Percentiles rank a stretch among this genome's conserved stretches.
phyloP scores from a whole-genome alignment of 2,329 filamentous ascomycete species.

The Diaporthe longicolla region DNA sequence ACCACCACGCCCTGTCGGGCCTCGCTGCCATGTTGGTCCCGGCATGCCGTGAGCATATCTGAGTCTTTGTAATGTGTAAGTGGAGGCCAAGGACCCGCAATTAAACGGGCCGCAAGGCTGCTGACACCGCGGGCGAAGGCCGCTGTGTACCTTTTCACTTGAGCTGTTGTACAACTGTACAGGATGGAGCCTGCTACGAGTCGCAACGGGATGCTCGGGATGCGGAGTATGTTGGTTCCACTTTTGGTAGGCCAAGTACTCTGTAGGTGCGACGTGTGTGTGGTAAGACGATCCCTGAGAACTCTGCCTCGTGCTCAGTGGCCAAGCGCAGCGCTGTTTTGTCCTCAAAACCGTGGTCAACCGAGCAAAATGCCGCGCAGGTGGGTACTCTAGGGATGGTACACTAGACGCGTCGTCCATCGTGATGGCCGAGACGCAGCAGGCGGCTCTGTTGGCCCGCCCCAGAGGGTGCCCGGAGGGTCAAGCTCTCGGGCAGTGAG shows the following conservation, averaged over 20 bases:
- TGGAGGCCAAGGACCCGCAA: not conserved
- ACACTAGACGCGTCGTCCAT: slow-evolving; percentile 6
- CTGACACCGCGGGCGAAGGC: not conserved
- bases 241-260: slow-evolving; percentile 15
- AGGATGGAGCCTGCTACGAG: not conserved
- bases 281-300: not conserved
- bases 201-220: slow-evolving; percentile 24
- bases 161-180: not conserved
- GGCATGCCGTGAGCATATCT: not conserved
- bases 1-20: not conserved
- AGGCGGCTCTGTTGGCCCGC: slow-evolving; percentile 2
- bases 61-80: not conserved
- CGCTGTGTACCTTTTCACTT: not conserved
- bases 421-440: not conserved
- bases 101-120: not conserved
- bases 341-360: not conserved
- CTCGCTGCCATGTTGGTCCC: not conserved
- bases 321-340: not conserved
- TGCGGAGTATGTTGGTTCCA: slow-evolving; percentile 24
- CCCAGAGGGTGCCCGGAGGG: not conserved
- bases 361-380: slow-evolving; percentile 4
- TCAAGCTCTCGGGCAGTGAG: slow-evolving; percentile 14
- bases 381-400: not conserved
- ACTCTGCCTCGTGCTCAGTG: not conserved
- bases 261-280: not conserved